phyloP scores from a whole-genome alignment of 2,329 filamentous ascomycete species.

The Metarhizium brunneum region DNA sequence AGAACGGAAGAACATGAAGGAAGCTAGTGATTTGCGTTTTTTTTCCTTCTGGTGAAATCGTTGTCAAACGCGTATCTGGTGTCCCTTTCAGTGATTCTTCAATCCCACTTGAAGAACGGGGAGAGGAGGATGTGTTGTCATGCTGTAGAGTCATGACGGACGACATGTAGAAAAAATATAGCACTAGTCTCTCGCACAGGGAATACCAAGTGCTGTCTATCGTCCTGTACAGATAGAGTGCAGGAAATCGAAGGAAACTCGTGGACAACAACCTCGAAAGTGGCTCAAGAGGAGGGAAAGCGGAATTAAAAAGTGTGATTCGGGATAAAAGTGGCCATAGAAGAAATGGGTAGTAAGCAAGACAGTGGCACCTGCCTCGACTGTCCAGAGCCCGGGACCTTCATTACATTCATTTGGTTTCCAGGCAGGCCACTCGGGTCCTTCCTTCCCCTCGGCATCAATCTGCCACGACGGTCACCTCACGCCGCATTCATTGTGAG shows the following conservation, averaged over 20 bases:
- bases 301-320: background rate
- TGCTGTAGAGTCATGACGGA: background rate
- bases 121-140: conserved; percentile 41
- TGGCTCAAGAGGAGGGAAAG: background rate
- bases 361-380: background rate
- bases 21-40: conserved; percentile 26
- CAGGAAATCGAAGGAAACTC: background rate
- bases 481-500: background rate
- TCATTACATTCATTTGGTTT: background rate
- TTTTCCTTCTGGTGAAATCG: conserved; percentile 53
- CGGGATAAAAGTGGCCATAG: background rate
- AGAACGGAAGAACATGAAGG: conserved; percentile 22
- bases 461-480: background rate
- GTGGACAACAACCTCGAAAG: background rate
- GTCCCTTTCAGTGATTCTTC: conserved; percentile 52
- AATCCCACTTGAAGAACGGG: conserved; percentile 40
- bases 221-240: background rate
- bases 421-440: background rate
- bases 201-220: background rate
- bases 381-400: background rate
- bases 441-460: background rate
- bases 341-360: background rate
- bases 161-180: background rate
- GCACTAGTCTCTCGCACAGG: background rate
- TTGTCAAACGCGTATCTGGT: conserved; percentile 53